Evolutionary conservation across 441 rosid genomes (phyloP), one percentile per base, ranked within the genome.

Genomic region (Kokia cookei): DNA sequence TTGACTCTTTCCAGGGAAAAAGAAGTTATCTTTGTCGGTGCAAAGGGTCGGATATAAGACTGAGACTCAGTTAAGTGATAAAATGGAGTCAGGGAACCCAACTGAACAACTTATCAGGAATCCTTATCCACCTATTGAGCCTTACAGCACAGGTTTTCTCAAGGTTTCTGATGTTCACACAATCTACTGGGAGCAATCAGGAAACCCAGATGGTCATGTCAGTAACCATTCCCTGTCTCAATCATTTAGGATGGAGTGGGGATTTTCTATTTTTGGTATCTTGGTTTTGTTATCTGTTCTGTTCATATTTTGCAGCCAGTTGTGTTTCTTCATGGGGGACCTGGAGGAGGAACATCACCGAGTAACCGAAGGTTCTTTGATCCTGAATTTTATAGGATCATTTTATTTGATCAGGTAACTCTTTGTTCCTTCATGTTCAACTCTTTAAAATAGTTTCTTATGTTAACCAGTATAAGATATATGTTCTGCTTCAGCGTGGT

Each of bases 281-380:
- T 29, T 72, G 45, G 54, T 19, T 74, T 73, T 5, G 6, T 14
- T 59, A 67, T 15, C 5, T 22, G 32, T 47, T 35, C 12, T 55
- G 27, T 60, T 35, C 32, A 40, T 60, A 37, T 19, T 69, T 86
- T 66, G 55, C 90, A 93, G 99, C 92, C 98, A 14, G 91, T 89
- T 75, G 89, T 94, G 26, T 94, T 94, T 81, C 94, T 94, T 80
- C 99, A 93, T 58, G 99, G 99, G 12, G 99, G 99, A 14, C 99
- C 99, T 22, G 99, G 99, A 71, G 97, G 97, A 80, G 98, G 98
- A 73, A 90, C 94, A 2, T 54, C 93, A 26, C 96, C 99, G 11
- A 83, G 79, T 65, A 93, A 94, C 75, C 86, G 96, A 47, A 86
- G 90, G 85, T 90, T 94, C 82, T 94, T 94, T 58, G 96, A 94